These are phyloP conservation scores for Cucumis cinereus DNA, from an alignment of 306 rosid genomes.

Conservation along the genomic window DNA sequence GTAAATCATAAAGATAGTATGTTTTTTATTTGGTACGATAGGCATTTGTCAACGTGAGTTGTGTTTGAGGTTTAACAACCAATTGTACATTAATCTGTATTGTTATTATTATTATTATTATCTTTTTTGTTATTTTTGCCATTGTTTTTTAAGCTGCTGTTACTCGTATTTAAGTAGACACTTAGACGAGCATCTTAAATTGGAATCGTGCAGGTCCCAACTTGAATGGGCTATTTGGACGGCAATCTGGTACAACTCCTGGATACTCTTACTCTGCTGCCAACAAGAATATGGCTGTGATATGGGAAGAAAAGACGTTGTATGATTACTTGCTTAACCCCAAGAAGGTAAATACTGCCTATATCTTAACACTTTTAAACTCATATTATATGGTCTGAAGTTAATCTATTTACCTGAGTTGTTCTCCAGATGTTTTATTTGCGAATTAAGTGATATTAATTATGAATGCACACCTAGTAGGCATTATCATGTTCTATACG, in stretches of 20 bases:
- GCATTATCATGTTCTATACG: neutral
- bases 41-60: neutral
- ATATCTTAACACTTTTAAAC: neutral
- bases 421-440: neutral
- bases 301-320: conserved; percentile 2
- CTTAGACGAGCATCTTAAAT: neutral
- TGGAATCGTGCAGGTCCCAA: conserved; percentile 5
- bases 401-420: neutral
- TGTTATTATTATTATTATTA: no score
- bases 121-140: neutral
- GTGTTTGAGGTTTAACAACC: neutral
- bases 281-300: conserved; percentile 9
- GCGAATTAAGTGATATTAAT: neutral
- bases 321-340: conserved; percentile 10
- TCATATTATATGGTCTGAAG: neutral
- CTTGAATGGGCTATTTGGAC: conserved; percentile 7
- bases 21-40: neutral
- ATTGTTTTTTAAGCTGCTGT: neutral
- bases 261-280: conserved; percentile 9
- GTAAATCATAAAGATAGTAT: neutral
- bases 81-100: neutral
- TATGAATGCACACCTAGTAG: neutral
- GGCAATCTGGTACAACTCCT: conserved; percentile 5
- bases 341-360: neutral
- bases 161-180: neutral